phyloP scores from a whole-genome alignment of 2,329 filamentous ascomycete species.

The Exophiala spinifera region DNA sequence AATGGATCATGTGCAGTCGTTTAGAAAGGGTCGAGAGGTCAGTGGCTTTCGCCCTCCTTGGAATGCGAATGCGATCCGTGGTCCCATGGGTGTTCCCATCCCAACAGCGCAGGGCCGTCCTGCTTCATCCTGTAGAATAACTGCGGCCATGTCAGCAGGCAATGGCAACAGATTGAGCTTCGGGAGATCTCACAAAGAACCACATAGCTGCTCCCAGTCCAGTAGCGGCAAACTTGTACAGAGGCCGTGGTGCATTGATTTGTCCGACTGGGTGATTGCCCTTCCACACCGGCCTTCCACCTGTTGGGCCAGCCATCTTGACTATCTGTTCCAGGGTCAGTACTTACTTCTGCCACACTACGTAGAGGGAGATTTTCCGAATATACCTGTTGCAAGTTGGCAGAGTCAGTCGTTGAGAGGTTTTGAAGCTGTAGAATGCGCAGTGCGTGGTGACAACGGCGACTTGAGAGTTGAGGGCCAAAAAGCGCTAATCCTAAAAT shows the following conservation, averaged over 20 bases:
- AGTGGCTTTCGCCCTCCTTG: background rate
- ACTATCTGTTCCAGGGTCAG: background rate
- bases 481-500: background rate
- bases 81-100: conserved; percentile 96
- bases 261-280: conserved; percentile 34
- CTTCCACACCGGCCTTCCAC: conserved; percentile 28
- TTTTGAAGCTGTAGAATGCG: background rate
- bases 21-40: background rate
- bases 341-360: too few species aligned
- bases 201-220: conserved; percentile 94
- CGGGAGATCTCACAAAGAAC: conserved; percentile 75
- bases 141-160: conserved; percentile 46
- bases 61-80: conserved; percentile 56
- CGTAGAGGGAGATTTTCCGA: too few species aligned
- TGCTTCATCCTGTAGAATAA: conserved; percentile 96
- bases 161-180: background rate
- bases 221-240: conserved; percentile 84
- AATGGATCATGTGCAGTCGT: background rate
- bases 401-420: background rate
- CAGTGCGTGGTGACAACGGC: background rate
- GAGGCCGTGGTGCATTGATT: conserved; percentile 59
- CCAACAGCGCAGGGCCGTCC: conserved; percentile 85
- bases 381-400: too few species aligned
- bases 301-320: conserved; percentile 11
- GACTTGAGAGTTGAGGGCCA: background rate